Base-by-base conservation (phyloP, 2,329 filamentous ascomycete species). In the Botrytis paeoniae region DNA sequence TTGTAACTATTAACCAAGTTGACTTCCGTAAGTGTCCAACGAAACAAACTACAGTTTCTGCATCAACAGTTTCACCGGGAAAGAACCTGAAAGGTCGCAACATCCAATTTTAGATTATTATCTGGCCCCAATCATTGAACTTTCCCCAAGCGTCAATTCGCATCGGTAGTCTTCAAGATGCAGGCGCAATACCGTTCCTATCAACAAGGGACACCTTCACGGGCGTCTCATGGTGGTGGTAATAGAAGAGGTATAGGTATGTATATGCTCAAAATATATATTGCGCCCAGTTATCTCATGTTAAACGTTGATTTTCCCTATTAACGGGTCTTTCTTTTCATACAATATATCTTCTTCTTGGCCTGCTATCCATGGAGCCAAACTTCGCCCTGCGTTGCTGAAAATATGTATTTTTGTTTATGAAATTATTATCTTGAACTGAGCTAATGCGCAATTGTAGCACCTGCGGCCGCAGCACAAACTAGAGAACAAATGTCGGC, bases 401-500 rank as follows among this genome's bases (percentile, higher is more conserved):
- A 29, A 57, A 57, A 22, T 3, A 22, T 39, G 5, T 14, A 41
- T 22, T 29, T 7, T 51, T n/a, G 20, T 20, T 39, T 7, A 22
- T 57, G 12, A 22, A 9, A 32, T 57, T 18, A 41, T 41, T 32
- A 29, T 54, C n/a, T 69, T 57, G 65, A n/a, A 69, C 61, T 20
- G 18, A 59, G 66, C 70, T 72, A 72, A 72, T 57, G 62, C 70
- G 63, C 63, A 72, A 66, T 48, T 72, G 7, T 72, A 72, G 70
- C 62, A 68, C 70, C 70, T 48, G 76, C 85, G 85, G n/a, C 86
- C 89, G 78, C 83, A 87, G 74, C 39, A 72, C 48, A 20, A 71
- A 54, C 10, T 32, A 62, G 70, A 68, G 70, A 72, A 20, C 70
- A 54, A 57, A 59, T 57, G 48, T 48, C 62, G 39, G 62, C 59